Base-by-base conservation (phyloP, 495 filamentous ascomycete genomes). In the Neurospora sp. region DNA sequence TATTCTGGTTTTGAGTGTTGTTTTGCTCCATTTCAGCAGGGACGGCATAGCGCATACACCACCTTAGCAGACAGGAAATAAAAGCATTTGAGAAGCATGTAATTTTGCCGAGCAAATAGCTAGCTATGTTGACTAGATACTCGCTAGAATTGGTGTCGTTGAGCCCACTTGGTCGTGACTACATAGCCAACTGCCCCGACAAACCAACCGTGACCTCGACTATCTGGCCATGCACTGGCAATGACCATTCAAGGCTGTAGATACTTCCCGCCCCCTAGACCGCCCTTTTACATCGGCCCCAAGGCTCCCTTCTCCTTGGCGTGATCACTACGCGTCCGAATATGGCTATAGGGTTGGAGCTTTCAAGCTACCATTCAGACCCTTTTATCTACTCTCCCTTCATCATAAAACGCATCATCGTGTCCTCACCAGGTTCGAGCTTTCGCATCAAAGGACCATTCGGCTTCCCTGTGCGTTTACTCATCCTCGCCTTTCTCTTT, bases 301-400 rank as follows among this genome's bases (percentile, higher is more conserved):
- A 7, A 31, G 20, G 8, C 14, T 70, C 61, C 39, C 71, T 65
- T 71, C 68, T 20, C 68, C 75, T 73, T 71, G 73, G 72, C 77
- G 68, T 71, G 73, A 53, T 44, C 69, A 53, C 71, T 42, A 68
- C 72, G 71, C 61, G 53, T 65, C 8, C 69, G 20, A 27, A 40
- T 4, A 53, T 47, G 71, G 20, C 61, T 35, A n/a, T 70, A 85
- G 82, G 84, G 84, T 85, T 80, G 84, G 84, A 83, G 84, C 84
- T 84, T 81, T 85, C 79, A 83, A 85, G 83, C 83, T 80, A 85
- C 84, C 84, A 83, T 85, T 85, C 73, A 80, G 77, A 80, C 79
- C 80, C 79, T 77, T 72, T 70, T 38, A 39, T 72, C 22, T 74
- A 61, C 53, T 61, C 53, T 61, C 68, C 74, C 73, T 71, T 70